Conservation (phyloP, 495 filamentous ascomycete genomes). For the Penicillium riverlandense region DNA sequence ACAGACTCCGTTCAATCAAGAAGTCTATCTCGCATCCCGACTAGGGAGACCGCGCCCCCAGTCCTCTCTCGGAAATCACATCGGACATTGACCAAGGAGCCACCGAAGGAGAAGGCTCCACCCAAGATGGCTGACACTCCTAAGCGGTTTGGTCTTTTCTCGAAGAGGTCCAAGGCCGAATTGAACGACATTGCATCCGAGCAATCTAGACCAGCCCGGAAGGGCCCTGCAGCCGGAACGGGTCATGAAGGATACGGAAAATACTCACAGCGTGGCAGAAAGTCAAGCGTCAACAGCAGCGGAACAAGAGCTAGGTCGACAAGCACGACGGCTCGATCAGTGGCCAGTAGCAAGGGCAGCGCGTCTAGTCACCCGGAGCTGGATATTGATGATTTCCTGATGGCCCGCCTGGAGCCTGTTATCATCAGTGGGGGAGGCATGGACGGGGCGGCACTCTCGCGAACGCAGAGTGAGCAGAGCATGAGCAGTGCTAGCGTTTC, state of each 20-base stretch:
- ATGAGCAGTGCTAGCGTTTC: conserved; percentile 44
- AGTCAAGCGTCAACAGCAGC: conserved; percentile 39
- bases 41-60: conserved; percentile 33
- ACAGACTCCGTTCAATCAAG: conserved; percentile 32
- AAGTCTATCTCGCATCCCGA: conserved; percentile 27
- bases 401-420: conserved; percentile 77
- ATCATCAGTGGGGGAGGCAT: conserved; percentile 70
- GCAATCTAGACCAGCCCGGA: conserved; percentile 52
- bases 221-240: conserved; percentile 86
- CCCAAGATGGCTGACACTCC: conserved; percentile 19
- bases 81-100: conserved; percentile 19
- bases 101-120: conserved; percentile 15
- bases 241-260: conserved; percentile 94
- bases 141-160: conserved; percentile 70
- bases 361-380: conserved; percentile 43
- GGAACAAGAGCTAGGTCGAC: conserved; percentile 44
- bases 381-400: conserved; percentile 61
- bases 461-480: conserved; percentile 61
- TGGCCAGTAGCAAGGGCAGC: conserved; percentile 47
- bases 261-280: conserved; percentile 49
- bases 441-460: conserved; percentile 42
- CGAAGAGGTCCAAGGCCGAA: conserved; percentile 62
- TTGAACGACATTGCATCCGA: conserved; percentile 42
- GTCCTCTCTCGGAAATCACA: conserved; percentile 23
- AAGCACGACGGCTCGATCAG: conserved; percentile 44